These are phyloP conservation scores for Exophiala aquamarina DNA, from an alignment of 2,329 filamentous ascomycete species.

Conservation along the genomic window DNA sequence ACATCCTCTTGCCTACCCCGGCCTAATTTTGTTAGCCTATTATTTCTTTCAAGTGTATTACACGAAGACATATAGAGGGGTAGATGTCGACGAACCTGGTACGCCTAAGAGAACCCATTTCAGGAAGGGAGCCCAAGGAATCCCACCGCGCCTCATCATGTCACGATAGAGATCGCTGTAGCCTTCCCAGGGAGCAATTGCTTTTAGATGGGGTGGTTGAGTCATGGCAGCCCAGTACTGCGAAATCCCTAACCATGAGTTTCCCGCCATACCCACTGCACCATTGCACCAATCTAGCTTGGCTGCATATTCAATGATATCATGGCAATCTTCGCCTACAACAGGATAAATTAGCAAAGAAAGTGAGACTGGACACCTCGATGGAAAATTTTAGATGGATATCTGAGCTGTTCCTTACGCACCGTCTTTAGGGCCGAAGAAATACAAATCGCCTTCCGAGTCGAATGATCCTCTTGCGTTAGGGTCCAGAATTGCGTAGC, in stretches of 20 bases:
- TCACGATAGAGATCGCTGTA: constrained; percentile 50
- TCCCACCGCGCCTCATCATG: constrained; percentile 46
- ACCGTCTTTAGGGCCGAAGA: constrained; percentile 44
- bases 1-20: constrained; percentile 11
- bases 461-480: constrained; percentile 31
- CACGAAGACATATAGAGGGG: too few relatives aligned
- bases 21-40: too few relatives aligned
- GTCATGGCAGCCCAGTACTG: constrained; percentile 46
- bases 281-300: constrained; percentile 47
- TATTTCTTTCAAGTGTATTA: too few relatives aligned
- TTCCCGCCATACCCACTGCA: constrained; percentile 44
- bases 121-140: constrained; percentile 10
- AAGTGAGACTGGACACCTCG: not conserved
- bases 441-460: constrained; percentile 33
- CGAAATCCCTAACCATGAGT: constrained; percentile 43
- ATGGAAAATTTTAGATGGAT: too few relatives aligned
- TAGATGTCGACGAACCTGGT: too few relatives aligned
- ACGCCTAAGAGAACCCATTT: constrained; percentile 23
- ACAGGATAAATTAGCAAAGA: not conserved
- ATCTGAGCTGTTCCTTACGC: not conserved
- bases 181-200: constrained; percentile 52
- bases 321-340: constrained; percentile 44
- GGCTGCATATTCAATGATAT: constrained; percentile 45
- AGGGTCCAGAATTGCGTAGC: constrained; percentile 34
- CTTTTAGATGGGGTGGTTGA: constrained; percentile 43